Conservation (phyloP, 176 grass and related monocot genomes). For the Musa beccarii region DNA sequence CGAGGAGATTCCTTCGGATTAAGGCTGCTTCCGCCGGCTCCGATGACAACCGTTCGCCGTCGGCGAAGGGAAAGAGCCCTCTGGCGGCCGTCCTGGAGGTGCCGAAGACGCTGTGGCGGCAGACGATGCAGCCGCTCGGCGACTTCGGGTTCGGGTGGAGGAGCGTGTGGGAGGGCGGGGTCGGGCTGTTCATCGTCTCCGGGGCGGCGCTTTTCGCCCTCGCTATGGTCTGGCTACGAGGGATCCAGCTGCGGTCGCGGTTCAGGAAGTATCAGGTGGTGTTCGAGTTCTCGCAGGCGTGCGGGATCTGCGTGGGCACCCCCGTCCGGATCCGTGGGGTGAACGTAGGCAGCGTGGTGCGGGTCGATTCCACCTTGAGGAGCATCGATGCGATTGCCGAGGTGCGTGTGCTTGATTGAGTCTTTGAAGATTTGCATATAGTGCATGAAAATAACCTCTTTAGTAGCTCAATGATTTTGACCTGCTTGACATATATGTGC, state of each 20-base stretch:
- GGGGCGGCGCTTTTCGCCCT: constrained; percentile 65
- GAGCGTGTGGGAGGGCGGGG: constrained; percentile 95
- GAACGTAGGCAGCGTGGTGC: constrained; percentile 75
- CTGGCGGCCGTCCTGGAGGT: constrained; percentile 27
- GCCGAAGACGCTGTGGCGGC: constrained; percentile 44
- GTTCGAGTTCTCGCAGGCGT: constrained; percentile 81
- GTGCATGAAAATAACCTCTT: too few relatives aligned
- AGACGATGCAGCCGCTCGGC: constrained; percentile 64
- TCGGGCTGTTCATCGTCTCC: constrained; percentile 94
- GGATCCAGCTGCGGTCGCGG: constrained; percentile 62
- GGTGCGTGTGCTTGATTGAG: constrained; percentile 24
- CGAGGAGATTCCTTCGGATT: not conserved
- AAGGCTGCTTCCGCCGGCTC: constrained; percentile 11
- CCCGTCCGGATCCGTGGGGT: constrained; percentile 84
- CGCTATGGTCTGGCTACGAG: constrained; percentile 67
- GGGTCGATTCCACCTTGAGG: constrained; percentile 76
- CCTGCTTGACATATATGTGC: too few relatives aligned
- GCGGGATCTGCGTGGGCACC: constrained; percentile 92
- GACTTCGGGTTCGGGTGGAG: constrained; percentile 80
- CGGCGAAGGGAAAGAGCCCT: constrained; percentile 3
- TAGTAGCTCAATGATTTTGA: too few relatives aligned
- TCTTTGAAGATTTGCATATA: not conserved
- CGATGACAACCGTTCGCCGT: constrained; percentile 10
- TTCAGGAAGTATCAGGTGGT: constrained; percentile 73
- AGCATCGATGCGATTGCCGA: constrained; percentile 74